Conservation (phyloP, 805 yeast genomes). For the Saturnispora serradocipensis region DNA sequence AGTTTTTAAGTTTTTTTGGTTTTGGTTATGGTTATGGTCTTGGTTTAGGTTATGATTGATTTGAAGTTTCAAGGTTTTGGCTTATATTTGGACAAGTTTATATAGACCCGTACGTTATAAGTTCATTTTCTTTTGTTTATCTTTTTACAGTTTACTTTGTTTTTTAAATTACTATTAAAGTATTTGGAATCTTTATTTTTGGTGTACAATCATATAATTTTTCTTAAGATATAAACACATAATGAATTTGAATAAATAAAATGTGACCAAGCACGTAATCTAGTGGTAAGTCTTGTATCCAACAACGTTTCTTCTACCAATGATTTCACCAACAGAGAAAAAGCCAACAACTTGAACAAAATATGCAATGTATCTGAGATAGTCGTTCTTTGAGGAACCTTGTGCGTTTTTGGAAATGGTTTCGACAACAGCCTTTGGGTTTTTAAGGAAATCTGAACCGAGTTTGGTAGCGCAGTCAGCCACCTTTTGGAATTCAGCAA, state of each 20-base stretch:
- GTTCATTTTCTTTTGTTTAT: not conserved
- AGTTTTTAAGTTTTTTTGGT: not conserved
- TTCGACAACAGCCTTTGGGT: conserved; percentile 52
- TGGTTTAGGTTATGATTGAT: too few species aligned
- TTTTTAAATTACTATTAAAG: not conserved
- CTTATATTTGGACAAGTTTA: not conserved
- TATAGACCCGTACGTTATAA: not conserved
- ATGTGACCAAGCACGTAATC: not conserved
- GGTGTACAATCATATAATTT: not conserved
- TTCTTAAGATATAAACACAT: conserved; percentile 1
- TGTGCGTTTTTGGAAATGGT: conserved; percentile 36
- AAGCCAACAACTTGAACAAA: conserved; percentile 81
- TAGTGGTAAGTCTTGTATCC: conserved; percentile 58
- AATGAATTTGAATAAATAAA: not conserved
- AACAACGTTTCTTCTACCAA: conserved; percentile 90
- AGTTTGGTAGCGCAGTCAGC: conserved; percentile 47
- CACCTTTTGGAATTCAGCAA: conserved; percentile 66
- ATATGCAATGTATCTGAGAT: conserved; percentile 60
- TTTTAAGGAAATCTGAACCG: conserved; percentile 35
- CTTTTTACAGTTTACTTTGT: not conserved
- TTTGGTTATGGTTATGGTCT: not conserved
- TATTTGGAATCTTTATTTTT: not conserved
- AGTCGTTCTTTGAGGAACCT: conserved; percentile 40
- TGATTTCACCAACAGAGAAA: conserved; percentile 89
- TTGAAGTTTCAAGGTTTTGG: not conserved